Percentiles rank a stretch among this genome's conserved stretches.
Evolutionary conservation across 2,329 filamentous ascomycete genomes (phyloP).

Genomic region (Pyrenophora seminiperda): DNA sequence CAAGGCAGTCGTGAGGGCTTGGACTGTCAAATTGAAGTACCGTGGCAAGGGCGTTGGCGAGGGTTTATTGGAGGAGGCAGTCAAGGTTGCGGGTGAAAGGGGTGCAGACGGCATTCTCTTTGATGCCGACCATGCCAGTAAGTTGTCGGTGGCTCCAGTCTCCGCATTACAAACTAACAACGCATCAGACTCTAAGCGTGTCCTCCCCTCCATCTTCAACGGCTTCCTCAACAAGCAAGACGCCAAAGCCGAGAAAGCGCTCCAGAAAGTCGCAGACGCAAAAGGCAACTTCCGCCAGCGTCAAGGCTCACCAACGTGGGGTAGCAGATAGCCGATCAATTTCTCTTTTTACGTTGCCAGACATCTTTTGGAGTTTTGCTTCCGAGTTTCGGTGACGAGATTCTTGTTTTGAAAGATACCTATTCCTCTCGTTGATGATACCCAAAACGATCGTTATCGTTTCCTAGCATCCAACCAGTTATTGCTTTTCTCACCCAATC

Average conservation of each 20-base stretch:
- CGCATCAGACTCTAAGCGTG: conserved; percentile 38
- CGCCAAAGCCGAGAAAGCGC: conserved; percentile 40
- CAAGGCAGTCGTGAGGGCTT: conserved; percentile 75
- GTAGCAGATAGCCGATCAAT: conserved; percentile 36
- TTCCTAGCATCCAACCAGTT: conserved; percentile 15
- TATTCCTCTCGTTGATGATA: conserved; percentile 37
- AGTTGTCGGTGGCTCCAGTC: conserved; percentile 34
- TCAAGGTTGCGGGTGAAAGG: conserved; percentile 68
- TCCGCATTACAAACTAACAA: conserved; percentile 18
- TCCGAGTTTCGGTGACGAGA: conserved; percentile 15
- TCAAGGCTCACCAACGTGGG: conserved; percentile 45
- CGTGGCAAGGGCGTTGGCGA: conserved; percentile 73
- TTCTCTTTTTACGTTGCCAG: neutral
- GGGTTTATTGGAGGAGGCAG: conserved; percentile 74
- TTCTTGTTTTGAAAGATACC: conserved; percentile 35
- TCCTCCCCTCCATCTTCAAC: conserved; percentile 45
- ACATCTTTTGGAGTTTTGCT: conserved; percentile 16
- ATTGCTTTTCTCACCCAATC: conserved; percentile 1
- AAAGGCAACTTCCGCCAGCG: conserved; percentile 49
- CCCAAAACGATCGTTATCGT: conserved; percentile 34
- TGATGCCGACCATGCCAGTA: conserved; percentile 78
- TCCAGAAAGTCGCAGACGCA: conserved; percentile 47
- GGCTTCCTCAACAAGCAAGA: conserved; percentile 44
- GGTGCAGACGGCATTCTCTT: conserved; percentile 75
- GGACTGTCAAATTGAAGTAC: conserved; percentile 76